phyloP scores from a whole-genome alignment of 2,329 filamentous ascomycete genomes.

The Fusarium sp. region DNA sequence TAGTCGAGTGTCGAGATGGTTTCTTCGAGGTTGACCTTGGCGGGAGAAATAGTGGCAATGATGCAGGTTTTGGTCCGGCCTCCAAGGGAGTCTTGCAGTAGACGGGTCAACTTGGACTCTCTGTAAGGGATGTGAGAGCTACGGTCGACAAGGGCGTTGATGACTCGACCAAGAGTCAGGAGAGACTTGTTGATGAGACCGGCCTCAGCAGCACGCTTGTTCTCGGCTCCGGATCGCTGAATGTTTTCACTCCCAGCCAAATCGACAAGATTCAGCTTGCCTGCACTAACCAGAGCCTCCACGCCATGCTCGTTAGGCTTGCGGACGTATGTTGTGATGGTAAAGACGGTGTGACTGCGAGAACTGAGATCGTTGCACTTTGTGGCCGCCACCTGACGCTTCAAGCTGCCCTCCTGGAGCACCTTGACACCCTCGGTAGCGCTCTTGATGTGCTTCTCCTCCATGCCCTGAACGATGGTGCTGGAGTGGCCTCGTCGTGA shows the following conservation, averaged over 20 bases:
- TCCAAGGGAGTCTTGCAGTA: conserved; percentile 95
- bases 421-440: conserved; percentile 88
- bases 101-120: conserved; percentile 93
- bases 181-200: conserved; percentile 98
- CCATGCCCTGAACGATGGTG: conserved; percentile 96
- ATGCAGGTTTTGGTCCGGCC: conserved; percentile 98
- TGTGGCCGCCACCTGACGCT: conserved; percentile 98
- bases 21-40: conserved; percentile 94
- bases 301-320: conserved; percentile 81
- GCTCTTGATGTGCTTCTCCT: conserved; percentile 90
- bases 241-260: conserved; percentile 98
- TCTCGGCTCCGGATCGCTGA: conserved; percentile 94
- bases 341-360: conserved; percentile 96
- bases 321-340: conserved; percentile 91
- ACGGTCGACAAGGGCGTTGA: conserved; percentile 94
- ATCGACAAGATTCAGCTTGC: conserved; percentile 96
- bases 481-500: conserved; percentile 84
- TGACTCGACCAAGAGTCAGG: conserved; percentile 92
- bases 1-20: conserved; percentile 99
- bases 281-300: conserved; percentile 89
- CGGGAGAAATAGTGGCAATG: conserved; percentile 94
- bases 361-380: conserved; percentile 99
- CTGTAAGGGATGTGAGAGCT: conserved; percentile 88
- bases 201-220: conserved; percentile 95
- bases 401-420: conserved; percentile 88